Conservation (phyloP, 2,329 filamentous ascomycete genomes). For the Cordyceps tenuipes region DNA sequence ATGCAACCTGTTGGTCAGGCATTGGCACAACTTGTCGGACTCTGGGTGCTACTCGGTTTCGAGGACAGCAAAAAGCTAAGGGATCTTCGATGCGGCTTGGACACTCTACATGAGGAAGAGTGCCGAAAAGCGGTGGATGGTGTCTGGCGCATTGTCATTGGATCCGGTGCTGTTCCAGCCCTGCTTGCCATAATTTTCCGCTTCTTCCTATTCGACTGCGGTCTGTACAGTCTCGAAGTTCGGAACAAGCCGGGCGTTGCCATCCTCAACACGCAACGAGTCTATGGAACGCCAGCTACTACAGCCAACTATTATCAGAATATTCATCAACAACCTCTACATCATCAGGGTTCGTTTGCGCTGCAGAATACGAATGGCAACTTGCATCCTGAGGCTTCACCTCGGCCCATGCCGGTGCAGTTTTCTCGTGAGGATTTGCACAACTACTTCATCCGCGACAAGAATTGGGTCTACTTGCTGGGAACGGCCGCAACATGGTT, state of each 20-base stretch:
- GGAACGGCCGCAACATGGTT: constrained; percentile 45
- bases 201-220: constrained; percentile 58
- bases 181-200: constrained; percentile 57
- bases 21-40: constrained; percentile 52
- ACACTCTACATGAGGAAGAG: constrained; percentile 34
- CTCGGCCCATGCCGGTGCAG: constrained; percentile 35
- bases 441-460: constrained; percentile 41
- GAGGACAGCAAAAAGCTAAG: constrained; percentile 33
- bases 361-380: constrained; percentile 23
- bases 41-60: constrained; percentile 42
- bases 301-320: constrained; percentile 8
- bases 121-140: constrained; percentile 44
- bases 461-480: constrained; percentile 37
- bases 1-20: constrained; percentile 63
- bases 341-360: constrained; percentile 16
- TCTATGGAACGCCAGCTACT: constrained; percentile 38
- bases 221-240: constrained; percentile 57
- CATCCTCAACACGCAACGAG: constrained; percentile 49
- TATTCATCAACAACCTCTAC: not conserved
- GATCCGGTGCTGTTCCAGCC: constrained; percentile 55
- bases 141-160: constrained; percentile 60
- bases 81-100: constrained; percentile 40
- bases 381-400: constrained; percentile 25
- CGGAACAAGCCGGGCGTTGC: constrained; percentile 52
- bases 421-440: constrained; percentile 41